Conservation (phyloP, 2,329 filamentous ascomycete genomes). For the Colletotrichum lini region DNA sequence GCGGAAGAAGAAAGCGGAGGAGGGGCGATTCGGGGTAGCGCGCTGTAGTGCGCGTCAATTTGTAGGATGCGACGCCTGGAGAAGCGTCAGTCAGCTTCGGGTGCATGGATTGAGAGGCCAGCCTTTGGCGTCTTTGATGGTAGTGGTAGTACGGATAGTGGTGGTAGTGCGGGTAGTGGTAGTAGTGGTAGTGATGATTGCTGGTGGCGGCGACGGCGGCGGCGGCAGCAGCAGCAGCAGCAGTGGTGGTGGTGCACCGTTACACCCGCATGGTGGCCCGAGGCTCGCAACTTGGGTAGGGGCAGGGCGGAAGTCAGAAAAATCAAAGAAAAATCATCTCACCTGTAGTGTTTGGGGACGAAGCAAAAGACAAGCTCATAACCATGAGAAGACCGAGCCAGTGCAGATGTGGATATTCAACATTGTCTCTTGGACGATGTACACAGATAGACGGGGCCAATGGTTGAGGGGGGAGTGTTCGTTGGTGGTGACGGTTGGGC, state of each 20-base stretch:
- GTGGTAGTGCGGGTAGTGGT: background rate
- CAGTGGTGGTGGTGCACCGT: background rate
- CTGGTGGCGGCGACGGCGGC: background rate
- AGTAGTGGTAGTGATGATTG: too few relatives aligned
- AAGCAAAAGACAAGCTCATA: slow-evolving; percentile 34
- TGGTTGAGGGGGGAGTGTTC: background rate
- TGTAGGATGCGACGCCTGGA: slow-evolving; percentile 15
- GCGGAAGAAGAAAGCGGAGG: background rate
- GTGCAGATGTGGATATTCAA: slow-evolving; percentile 19
- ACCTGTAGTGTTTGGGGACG: slow-evolving; percentile 1
- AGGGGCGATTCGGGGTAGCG: slow-evolving; percentile 20
- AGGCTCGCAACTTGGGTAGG: slow-evolving; percentile 9
- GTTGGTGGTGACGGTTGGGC: too few relatives aligned
- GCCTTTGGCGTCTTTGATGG: too few relatives aligned
- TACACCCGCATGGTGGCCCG: slow-evolving; percentile 3
- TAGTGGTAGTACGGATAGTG: background rate
- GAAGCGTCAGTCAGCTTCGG: slow-evolving; percentile 6
- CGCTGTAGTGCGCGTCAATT: slow-evolving; percentile 14
- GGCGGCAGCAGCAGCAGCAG: background rate
- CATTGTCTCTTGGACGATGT: slow-evolving; percentile 28
- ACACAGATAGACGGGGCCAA: background rate
- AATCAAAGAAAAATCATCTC: background rate
- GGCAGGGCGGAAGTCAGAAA: slow-evolving; percentile 16
- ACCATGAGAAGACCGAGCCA: slow-evolving; percentile 22
- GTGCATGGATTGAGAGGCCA: too few relatives aligned